Evolutionary conservation across 106 monocot species (phyloP), one percentile per base, ranked within the genome.

Genomic region (Dendrobium nobile): DNA sequence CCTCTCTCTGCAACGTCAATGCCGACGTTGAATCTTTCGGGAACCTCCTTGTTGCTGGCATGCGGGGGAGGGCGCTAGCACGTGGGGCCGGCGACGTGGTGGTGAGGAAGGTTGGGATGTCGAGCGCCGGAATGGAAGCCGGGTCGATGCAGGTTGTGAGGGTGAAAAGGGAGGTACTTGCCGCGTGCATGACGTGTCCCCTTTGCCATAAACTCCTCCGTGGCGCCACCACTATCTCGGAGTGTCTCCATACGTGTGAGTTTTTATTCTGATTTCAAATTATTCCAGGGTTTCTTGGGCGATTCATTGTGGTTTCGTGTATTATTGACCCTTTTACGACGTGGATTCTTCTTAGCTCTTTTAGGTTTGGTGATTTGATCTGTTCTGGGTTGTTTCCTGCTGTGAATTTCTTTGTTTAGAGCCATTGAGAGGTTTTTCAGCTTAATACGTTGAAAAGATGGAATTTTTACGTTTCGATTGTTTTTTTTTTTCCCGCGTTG

Each of bases 161-260:
- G 24, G 47, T 76, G 22, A 76, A 76, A 27, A 76, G 76, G 48
- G 76, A 76, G 76, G 17, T 76, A 27, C 47, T 74, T 42, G 74
- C 74, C 13, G 74, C 84, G 48, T 93, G 93, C 88, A 77, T 96
- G 85, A 93, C 88, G 85, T 95, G 93, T 79, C 90, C 88, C 22
- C 85, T 96, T 64, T 93, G 96, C 84, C 78, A 87, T 51, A 90
- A 87, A 85, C 90, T 96, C 37, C 81, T 96, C 78, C 75, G 80
- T 27, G 91, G 91, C 64, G 96, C 96, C 81, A 96, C 96, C 87
- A 96, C 96, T 87, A 88, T 96, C 79, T 96, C 90, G 22, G 96
- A 96, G 83, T 96, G 96, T 87, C 90, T 93, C 75, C 96, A 96
- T 72, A 92, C 96, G 13, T 96, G 96, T 96, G 84, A 91, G 93